phyloP scores from a whole-genome alignment of 129 eudicot species.

The Ambrosia artemisiifolia region DNA sequence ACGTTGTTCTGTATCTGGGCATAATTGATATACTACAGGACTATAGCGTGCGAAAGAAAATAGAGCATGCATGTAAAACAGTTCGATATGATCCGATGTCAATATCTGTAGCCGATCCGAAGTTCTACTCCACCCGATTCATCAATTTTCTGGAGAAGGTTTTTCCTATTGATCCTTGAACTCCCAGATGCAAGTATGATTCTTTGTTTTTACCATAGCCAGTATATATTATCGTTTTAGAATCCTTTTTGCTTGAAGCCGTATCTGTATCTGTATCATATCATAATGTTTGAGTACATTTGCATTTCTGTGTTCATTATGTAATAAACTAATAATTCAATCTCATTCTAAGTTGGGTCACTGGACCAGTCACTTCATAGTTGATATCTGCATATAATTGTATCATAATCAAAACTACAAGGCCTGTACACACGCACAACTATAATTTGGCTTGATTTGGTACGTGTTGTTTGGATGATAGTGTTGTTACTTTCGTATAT shows the following conservation, averaged over 20 bases:
- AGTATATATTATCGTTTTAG: conserved; percentile 18
- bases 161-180: conserved; percentile 53
- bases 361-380: not conserved
- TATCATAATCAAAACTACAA: not conserved
- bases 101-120: conserved; percentile 73
- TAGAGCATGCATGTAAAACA: conserved; percentile 78
- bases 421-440: not conserved
- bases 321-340: conserved; percentile 7
- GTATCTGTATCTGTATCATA: conserved; percentile 24
- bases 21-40: conserved; percentile 88
- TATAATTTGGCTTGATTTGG: not conserved
- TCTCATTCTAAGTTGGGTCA: conserved; percentile 1
- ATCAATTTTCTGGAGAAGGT: conserved; percentile 60
- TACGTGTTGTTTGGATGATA: not conserved
- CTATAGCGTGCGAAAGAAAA: conserved; percentile 75
- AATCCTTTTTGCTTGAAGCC: conserved; percentile 8
- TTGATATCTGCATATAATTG: not conserved
- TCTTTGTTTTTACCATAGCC: conserved; percentile 12
- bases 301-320: conserved; percentile 14
- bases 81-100: conserved; percentile 63
- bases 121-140: conserved; percentile 72
- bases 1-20: conserved; percentile 89
- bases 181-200: conserved; percentile 7
- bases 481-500: too few species aligned
- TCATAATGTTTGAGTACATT: not conserved